A percentile compares a stretch with the other conserved stretches of the same genome.
Conservation (phyloP, 176 grass and related monocot genomes). For the Aegilops speltoides region DNA sequence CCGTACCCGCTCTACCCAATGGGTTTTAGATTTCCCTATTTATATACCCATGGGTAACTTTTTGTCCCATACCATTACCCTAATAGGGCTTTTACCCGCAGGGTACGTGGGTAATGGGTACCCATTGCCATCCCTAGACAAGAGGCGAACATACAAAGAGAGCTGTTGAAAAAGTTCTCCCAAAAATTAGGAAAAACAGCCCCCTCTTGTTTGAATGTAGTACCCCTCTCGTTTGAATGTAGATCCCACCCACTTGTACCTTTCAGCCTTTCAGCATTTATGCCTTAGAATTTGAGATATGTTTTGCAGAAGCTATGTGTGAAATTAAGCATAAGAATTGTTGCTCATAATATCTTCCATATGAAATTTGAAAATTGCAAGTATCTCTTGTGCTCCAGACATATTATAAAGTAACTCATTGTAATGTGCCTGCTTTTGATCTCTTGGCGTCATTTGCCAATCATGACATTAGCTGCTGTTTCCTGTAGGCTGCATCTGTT, state of each 20-base stretch:
- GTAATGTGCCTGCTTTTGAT: not conserved
- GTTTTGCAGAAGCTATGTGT: not conserved
- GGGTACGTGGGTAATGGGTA: too few species aligned
- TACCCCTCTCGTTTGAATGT: not conserved
- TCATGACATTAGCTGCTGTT: not conserved
- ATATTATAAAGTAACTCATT: not conserved
- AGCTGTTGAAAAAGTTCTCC: not conserved
- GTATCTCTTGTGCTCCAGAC: not conserved
- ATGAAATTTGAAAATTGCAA: not conserved
- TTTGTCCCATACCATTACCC: too few species aligned
- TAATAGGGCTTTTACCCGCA: too few species aligned
- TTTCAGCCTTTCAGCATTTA: not conserved
- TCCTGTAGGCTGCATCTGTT: slow-evolving; percentile 18
- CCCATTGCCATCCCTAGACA: not conserved
- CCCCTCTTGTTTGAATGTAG: not conserved
- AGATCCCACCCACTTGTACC: not conserved
- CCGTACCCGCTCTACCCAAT: too few species aligned
- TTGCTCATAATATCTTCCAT: slow-evolving; percentile 5
- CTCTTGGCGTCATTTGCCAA: not conserved
- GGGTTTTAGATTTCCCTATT: too few species aligned
- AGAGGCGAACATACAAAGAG: not conserved
- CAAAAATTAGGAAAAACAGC: not conserved
- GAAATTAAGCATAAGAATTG: not conserved
- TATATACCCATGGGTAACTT: too few species aligned
- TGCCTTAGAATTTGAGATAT: not conserved